Evolutionary conservation across 306 rosid species (phyloP).

Genomic region (Amphicarpaea edgeworthii): DNA sequence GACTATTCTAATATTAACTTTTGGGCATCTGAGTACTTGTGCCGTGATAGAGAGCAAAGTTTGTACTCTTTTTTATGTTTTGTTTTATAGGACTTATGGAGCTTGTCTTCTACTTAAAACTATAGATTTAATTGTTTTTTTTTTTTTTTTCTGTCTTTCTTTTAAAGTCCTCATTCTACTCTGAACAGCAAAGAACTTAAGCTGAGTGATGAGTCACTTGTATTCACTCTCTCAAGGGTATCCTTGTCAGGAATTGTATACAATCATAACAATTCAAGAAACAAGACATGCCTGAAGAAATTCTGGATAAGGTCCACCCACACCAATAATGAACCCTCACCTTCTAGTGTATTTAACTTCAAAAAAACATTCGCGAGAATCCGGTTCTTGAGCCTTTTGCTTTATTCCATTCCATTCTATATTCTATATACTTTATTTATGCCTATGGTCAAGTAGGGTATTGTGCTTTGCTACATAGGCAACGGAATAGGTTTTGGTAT

Average conservation of each 20-base stretch:
- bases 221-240: constrained; percentile 9
- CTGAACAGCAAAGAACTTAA: not conserved
- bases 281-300: constrained; percentile 24
- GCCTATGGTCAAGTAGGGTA: constrained; percentile 21
- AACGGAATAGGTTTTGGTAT: not conserved
- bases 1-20: too few relatives aligned
- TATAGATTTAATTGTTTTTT: too few relatives aligned
- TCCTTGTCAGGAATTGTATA: not conserved
- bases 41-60: too few relatives aligned
- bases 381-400: constrained; percentile 43
- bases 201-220: not conserved
- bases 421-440: constrained; percentile 36
- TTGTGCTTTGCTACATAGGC: constrained; percentile 36
- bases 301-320: constrained; percentile 10
- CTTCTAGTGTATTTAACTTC: not conserved
- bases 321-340: not conserved
- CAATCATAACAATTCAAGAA: constrained; percentile 10
- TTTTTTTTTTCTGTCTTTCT: not conserved
- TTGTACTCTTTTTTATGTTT: too few relatives aligned
- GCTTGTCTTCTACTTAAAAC: too few relatives aligned
- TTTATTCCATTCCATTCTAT: constrained; percentile 51
- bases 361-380: constrained; percentile 31
- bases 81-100: too few relatives aligned
- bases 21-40: not conserved
- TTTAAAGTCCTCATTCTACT: not conserved